phyloP scores from a whole-genome alignment of 2,329 filamentous ascomycete genomes.

The Alternaria sp. region DNA sequence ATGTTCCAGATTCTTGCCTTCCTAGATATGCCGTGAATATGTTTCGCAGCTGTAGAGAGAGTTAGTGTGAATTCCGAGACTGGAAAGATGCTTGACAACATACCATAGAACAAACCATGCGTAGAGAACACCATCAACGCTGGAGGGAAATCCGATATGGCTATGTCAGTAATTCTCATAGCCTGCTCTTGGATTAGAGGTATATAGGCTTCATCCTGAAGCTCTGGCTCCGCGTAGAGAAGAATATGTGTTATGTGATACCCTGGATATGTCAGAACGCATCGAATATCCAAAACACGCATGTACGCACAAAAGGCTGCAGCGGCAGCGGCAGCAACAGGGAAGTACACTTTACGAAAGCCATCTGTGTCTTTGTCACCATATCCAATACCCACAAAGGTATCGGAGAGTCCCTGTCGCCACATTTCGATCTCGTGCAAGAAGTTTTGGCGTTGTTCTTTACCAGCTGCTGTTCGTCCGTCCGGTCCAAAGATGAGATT shows the following conservation, averaged over 20 bases:
- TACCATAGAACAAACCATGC: slow-evolving; percentile 46
- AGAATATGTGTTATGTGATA: slow-evolving; percentile 45
- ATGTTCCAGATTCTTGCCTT: slow-evolving; percentile 48
- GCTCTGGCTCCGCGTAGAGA: slow-evolving; percentile 42
- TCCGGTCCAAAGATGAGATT: slow-evolving; percentile 40
- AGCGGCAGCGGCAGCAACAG: slow-evolving; percentile 40
- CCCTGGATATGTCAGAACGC: slow-evolving; percentile 18
- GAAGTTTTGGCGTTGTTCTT: slow-evolving; percentile 31
- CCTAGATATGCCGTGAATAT: slow-evolving; percentile 43
- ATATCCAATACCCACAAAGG: slow-evolving; percentile 45
- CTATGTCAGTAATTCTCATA: slow-evolving; percentile 41
- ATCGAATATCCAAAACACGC: not conserved
- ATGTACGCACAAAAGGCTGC: slow-evolving; percentile 35
- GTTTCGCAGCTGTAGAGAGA: slow-evolving; percentile 42
- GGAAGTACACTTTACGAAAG: slow-evolving; percentile 44
- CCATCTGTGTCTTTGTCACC: slow-evolving; percentile 44
- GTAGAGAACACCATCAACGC: slow-evolving; percentile 43
- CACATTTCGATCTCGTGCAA: slow-evolving; percentile 41
- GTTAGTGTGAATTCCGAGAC: slow-evolving; percentile 1
- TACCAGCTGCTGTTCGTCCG: slow-evolving; percentile 22
- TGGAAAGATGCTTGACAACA: not conserved
- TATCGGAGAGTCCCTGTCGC: slow-evolving; percentile 36
- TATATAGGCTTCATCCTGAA: slow-evolving; percentile 38
- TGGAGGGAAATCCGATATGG: slow-evolving; percentile 46
- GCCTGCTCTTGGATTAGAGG: slow-evolving; percentile 44